Evolutionary conservation across 148 eudicot species (phyloP), one percentile per base, ranked within the genome.

Genomic region (Fallopia convolvulus): DNA sequence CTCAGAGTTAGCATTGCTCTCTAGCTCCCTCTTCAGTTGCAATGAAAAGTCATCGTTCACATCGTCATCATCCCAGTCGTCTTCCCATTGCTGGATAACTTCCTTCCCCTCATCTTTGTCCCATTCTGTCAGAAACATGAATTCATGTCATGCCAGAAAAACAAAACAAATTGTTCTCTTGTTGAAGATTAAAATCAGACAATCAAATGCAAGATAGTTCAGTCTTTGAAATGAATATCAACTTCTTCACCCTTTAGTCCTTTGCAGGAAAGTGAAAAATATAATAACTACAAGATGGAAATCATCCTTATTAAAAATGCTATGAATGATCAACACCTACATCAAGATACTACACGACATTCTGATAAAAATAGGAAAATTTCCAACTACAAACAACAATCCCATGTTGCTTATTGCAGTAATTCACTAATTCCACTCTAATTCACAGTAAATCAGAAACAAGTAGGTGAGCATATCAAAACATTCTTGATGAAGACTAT

Each of bases 21-120:
- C 95, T 42, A 92, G 83, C 79, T 90, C 97, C 86, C 83, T 85
- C 81, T 86, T 88, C 65, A 92, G 89, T 84, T 90, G 94, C 48
- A 92, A 71, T 30, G 94, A 90, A 85, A 90, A 92, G 81, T 92
- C 97, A 72, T 90, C 97, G 52, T 83, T 89, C 72, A 90, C 97
- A 76, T 90, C 94, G 41, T 92, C 97, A 75, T 92, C 94, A 81
- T 92, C 94, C 97, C 97, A 92, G 71, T 92, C 94, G 71, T 87
- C 97, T 75, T 92, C 97, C 97, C 97, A 91, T 78, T 93, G 93
- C 72, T 93, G 96, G 8, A 83, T 84, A 66, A 86, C 87, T 79
- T 88, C 98, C 85, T 88, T 91, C 32, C 90, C 93, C 76, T 91
- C 92, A 76, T 89, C 93, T 77, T 84, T 88, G 63, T 89, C 93